phyloP scores from a whole-genome alignment of 352 stramenopile genomes.

The Thraustotheca clavata region DNA sequence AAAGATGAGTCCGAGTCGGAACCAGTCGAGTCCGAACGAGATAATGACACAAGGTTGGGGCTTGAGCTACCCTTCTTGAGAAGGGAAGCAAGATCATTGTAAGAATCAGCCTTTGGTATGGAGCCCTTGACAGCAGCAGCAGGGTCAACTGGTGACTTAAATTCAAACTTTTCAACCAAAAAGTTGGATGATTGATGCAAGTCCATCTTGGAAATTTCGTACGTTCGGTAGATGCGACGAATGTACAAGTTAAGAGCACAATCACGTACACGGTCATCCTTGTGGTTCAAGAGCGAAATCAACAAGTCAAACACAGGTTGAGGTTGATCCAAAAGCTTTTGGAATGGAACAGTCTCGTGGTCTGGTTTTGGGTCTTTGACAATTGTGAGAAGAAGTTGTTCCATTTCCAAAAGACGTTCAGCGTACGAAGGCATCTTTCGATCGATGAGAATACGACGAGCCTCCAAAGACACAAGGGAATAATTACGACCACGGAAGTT shows the following conservation, averaged over 20 bases:
- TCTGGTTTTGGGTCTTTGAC: constrained; percentile 37
- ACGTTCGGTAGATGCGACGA: constrained; percentile 79
- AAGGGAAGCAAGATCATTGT: constrained; percentile 70
- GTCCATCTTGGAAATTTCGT: constrained; percentile 77
- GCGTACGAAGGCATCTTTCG: constrained; percentile 95
- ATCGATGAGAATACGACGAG: constrained; percentile 93
- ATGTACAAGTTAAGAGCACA: constrained; percentile 76
- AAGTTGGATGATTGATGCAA: constrained; percentile 46
- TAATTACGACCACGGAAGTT: constrained; percentile 89
- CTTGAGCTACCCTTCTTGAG: constrained; percentile 54
- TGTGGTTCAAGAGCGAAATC: constrained; percentile 68
- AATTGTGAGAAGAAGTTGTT: constrained; percentile 62
- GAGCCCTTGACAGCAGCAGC: constrained; percentile 46
- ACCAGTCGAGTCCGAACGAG: constrained; percentile 28
- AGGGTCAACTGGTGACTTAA: constrained; percentile 74
- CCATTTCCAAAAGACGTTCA: constrained; percentile 78
- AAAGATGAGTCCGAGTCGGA: constrained; percentile 23
- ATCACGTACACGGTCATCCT: constrained; percentile 55
- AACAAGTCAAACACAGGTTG: constrained; percentile 81
- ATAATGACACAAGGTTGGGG: constrained; percentile 26
- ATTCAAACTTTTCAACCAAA: constrained; percentile 82
- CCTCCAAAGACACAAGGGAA: constrained; percentile 89
- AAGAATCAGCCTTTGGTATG: constrained; percentile 64
- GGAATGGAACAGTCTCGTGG: constrained; percentile 48
- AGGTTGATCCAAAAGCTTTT: constrained; percentile 64